A percentile compares a stretch with the other conserved stretches of the same genome.
Conservation (phyloP, 257 asterid species). For the Nicotiana sylvestris region DNA sequence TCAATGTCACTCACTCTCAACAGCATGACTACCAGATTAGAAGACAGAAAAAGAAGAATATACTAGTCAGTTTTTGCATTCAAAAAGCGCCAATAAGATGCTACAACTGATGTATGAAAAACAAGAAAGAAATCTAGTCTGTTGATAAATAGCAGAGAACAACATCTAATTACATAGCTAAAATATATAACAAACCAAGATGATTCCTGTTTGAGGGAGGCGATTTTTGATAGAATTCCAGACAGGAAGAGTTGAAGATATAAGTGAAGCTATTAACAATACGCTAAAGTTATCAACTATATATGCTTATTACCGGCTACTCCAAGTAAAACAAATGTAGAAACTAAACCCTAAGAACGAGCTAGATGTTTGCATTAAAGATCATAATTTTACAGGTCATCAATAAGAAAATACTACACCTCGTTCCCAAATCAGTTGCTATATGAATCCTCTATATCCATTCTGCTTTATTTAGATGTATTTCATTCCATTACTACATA, state of each 20-base stretch:
- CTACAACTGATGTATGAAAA: neutral
- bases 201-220: neutral
- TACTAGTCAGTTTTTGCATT: neutral
- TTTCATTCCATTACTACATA: neutral
- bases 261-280: neutral
- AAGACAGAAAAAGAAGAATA: neutral
- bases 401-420: neutral
- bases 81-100: neutral
- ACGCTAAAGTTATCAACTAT: neutral
- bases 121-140: neutral
- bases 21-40: neutral
- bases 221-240: neutral
- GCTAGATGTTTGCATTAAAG: neutral
- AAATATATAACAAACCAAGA: neutral
- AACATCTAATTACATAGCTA: neutral
- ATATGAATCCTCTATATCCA: neutral
- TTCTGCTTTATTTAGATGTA: neutral
- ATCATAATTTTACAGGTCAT: neutral
- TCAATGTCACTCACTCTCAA: neutral
- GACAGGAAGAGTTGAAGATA: neutral
- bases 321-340: neutral
- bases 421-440: neutral
- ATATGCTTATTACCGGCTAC: neutral
- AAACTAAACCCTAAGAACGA: neutral
- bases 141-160: neutral